Conservation (phyloP, 108 stramenopile species). For the Conticribra weissflogii region DNA sequence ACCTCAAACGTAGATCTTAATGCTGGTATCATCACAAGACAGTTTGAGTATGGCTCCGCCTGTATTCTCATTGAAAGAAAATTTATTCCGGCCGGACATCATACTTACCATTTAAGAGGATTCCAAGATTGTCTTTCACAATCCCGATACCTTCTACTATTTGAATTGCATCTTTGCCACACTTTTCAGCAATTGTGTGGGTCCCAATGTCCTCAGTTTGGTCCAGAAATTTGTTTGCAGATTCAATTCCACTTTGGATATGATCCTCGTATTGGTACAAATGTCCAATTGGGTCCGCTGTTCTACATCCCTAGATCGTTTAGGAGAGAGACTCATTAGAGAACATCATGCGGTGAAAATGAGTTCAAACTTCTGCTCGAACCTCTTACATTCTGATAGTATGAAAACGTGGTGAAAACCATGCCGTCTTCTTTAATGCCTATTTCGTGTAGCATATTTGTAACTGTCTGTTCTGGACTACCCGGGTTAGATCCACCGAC, state of each 20-base stretch:
- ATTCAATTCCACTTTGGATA: conserved; percentile 33
- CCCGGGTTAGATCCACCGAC: conserved; percentile 13
- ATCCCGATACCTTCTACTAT: conserved; percentile 39
- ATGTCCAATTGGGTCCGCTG: conserved; percentile 27
- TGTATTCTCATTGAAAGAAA: too few species aligned
- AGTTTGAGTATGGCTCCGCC: too few species aligned
- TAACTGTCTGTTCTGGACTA: conserved; percentile 37
- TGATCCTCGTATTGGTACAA: conserved; percentile 43
- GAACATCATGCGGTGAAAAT: background rate
- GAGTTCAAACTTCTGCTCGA: background rate
- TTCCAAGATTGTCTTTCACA: conserved; percentile 38
- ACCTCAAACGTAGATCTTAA: conserved; percentile 35
- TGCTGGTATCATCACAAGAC: conserved; percentile 6
- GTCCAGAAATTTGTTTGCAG: conserved; percentile 19
- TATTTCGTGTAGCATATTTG: conserved; percentile 15
- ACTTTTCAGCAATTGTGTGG: conserved; percentile 23
- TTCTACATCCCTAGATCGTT: conserved; percentile 21
- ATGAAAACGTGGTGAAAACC: conserved; percentile 34
- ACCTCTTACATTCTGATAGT: conserved; percentile 37
- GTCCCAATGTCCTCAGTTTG: conserved; percentile 32
- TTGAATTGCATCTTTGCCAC: conserved; percentile 27
- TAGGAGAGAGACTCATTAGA: background rate
- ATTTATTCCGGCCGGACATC: background rate
- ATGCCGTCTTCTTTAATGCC: conserved; percentile 20
- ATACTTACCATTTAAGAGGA: conserved; percentile 33